phyloP scores from a whole-genome alignment of 2,329 filamentous ascomycete species.

The Aspergillus sp. region DNA sequence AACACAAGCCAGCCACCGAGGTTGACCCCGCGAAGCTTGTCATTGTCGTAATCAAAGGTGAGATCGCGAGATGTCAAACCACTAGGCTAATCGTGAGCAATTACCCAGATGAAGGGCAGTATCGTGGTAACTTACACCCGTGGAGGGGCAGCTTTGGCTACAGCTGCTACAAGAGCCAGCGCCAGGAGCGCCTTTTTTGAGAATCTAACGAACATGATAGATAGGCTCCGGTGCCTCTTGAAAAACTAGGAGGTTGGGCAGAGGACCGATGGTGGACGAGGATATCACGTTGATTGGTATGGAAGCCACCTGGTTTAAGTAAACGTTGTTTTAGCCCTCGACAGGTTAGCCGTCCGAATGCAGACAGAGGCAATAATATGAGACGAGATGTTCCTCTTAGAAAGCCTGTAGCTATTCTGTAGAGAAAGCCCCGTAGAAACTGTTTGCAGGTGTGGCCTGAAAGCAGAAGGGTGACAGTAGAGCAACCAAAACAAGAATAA shows the following conservation, averaged over 20 bases:
- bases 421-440: too few species aligned
- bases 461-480: too few species aligned
- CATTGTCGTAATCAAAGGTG: slow-evolving; percentile 49
- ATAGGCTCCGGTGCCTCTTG: slow-evolving; percentile 26
- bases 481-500: too few species aligned
- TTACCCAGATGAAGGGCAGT: background rate
- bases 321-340: background rate
- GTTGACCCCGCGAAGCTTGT: slow-evolving; percentile 61
- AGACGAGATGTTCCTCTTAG: too few species aligned
- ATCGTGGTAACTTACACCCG: slow-evolving; percentile 18
- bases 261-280: too few species aligned
- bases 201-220: slow-evolving; percentile 19
- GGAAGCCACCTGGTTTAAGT: background rate
- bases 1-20: slow-evolving; percentile 62
- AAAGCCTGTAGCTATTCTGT: too few species aligned
- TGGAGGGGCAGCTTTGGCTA: slow-evolving; percentile 14
- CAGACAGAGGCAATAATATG: slow-evolving; percentile 6
- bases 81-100: slow-evolving; percentile 10
- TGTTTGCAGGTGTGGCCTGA: too few species aligned
- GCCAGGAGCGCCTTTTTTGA: slow-evolving; percentile 21
- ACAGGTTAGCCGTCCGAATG: slow-evolving; percentile 11
- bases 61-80: slow-evolving; percentile 23
- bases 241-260: slow-evolving; percentile 9
- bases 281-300: background rate
- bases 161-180: slow-evolving; percentile 19